These are phyloP conservation scores for Nasturtium officinale DNA, from an alignment of 345 rosid species.

Conservation along the genomic window DNA sequence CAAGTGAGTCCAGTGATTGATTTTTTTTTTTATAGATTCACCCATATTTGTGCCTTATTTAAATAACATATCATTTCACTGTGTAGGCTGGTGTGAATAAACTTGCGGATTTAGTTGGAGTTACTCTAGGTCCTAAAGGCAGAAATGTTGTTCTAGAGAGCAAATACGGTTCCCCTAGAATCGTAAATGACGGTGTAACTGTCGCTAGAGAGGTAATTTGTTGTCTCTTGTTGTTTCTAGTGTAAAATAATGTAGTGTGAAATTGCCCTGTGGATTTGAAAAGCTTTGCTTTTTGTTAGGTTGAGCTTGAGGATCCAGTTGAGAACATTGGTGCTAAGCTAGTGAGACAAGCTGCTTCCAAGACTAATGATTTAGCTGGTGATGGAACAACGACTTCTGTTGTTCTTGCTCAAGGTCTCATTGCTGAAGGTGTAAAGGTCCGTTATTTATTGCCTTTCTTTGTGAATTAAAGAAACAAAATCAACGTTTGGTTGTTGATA, in stretches of 20 bases:
- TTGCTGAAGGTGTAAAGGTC: constrained; percentile 96
- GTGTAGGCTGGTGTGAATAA: constrained; percentile 91
- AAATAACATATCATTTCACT: background rate
- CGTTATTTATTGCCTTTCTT: constrained; percentile 18
- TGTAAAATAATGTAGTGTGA: background rate
- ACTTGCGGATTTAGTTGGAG: constrained; percentile 96
- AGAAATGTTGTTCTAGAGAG: constrained; percentile 95
- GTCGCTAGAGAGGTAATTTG: constrained; percentile 83
- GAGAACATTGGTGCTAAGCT: constrained; percentile 96
- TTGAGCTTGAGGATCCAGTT: constrained; percentile 95
- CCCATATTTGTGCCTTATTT: background rate
- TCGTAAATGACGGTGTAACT: constrained; percentile 93
- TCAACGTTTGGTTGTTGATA: constrained; percentile 1
- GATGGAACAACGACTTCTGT: constrained; percentile 98
- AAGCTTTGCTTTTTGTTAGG: constrained; percentile 47
- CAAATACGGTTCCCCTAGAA: constrained; percentile 92
- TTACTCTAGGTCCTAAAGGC: constrained; percentile 95
- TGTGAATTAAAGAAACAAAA: background rate
- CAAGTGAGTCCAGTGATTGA: constrained; percentile 57
- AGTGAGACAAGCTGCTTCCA: constrained; percentile 97
- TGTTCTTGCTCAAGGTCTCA: constrained; percentile 96
- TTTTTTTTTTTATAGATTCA: background rate
- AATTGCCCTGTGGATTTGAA: background rate
- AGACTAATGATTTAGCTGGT: constrained; percentile 96
- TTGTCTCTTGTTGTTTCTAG: background rate